Evolutionary conservation across 2,329 filamentous ascomycete genomes (phyloP).

Genomic region (Clonostachys rosea): DNA sequence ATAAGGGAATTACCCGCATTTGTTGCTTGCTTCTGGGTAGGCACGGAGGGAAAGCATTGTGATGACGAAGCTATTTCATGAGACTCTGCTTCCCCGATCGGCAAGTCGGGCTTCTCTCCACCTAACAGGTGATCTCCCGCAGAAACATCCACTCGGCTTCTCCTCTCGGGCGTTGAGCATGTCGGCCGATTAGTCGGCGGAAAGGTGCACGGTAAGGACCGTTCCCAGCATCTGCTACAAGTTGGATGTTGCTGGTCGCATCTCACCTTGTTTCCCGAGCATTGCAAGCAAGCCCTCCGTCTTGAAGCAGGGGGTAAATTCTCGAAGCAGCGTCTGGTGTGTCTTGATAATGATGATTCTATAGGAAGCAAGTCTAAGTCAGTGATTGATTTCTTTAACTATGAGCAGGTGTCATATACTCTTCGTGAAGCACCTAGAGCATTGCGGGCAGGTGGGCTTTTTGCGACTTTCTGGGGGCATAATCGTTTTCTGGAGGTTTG

Average conservation of each 20-base stretch:
- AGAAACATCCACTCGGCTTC: neutral
- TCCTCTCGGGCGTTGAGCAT: neutral
- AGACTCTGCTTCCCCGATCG: neutral
- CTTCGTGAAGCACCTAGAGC: neutral
- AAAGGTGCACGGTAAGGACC: neutral
- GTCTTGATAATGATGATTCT: conserved; percentile 2
- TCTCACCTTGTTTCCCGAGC: neutral
- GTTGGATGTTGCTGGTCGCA: conserved; percentile 1
- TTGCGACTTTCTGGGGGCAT: neutral
- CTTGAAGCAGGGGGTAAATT: neutral
- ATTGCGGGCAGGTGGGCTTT: neutral
- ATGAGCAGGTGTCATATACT: neutral
- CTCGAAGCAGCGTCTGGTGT: conserved; percentile 1
- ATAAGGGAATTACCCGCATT: neutral
- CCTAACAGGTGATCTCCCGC: neutral
- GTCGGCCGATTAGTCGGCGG: neutral
- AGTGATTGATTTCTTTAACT: neutral
- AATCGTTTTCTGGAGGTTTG: neutral
- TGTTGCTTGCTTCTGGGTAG: neutral
- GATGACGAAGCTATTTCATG: no score
- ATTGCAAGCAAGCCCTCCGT: conserved; percentile 1
- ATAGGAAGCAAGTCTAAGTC: neutral
- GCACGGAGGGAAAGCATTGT: neutral
- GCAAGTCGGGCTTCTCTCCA: neutral
- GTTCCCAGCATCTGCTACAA: conserved; percentile 1